These are phyloP conservation scores for Ephemerocybe angulata DNA, from an alignment of 768 basidiomycete genomes.

Conservation along the genomic window DNA sequence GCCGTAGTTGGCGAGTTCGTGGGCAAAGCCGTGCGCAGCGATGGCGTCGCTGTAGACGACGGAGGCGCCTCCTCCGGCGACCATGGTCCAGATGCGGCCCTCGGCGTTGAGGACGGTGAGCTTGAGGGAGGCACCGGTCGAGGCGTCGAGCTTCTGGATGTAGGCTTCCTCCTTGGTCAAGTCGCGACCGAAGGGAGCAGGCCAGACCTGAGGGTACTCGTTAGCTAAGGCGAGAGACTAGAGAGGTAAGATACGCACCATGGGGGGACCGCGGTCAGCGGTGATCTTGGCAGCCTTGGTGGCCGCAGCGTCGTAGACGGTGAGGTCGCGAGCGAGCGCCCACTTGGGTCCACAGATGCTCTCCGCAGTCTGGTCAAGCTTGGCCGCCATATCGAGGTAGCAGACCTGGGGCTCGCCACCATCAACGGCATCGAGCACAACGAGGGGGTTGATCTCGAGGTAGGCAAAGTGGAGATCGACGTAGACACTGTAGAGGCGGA, in stretches of 20 bases:
- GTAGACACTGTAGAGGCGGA: constrained; percentile 94
- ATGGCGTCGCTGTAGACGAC: constrained; percentile 76
- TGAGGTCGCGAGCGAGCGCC: constrained; percentile 92
- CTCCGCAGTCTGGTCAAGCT: constrained; percentile 99
- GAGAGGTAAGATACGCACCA: constrained; percentile 49
- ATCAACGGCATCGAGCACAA: constrained; percentile 79
- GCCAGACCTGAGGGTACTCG: constrained; percentile 54
- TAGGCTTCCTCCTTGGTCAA: constrained; percentile 99
- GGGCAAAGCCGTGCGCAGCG: constrained; percentile 89
- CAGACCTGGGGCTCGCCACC: constrained; percentile 74
- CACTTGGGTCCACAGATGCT: constrained; percentile 98
- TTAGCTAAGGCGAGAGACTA: neutral
- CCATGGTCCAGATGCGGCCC: constrained; percentile 99
- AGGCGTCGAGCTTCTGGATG: constrained; percentile 96
- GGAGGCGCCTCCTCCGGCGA: constrained; percentile 88
- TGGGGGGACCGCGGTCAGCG: constrained; percentile 94
- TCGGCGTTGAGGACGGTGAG: constrained; percentile 93
- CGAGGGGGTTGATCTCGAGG: constrained; percentile 98
- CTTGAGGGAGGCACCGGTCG: constrained; percentile 97
- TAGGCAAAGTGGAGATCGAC: constrained; percentile 99
- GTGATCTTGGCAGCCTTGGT: constrained; percentile 52
- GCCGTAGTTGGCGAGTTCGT: constrained; percentile 99
- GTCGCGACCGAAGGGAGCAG: constrained; percentile 94
- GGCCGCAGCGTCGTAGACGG: constrained; percentile 59
- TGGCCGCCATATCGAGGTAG: constrained; percentile 99